These are phyloP conservation scores for Pyrenochaeta sp. DNA, from an alignment of 2,329 filamentous ascomycete species.

Conservation along the genomic window DNA sequence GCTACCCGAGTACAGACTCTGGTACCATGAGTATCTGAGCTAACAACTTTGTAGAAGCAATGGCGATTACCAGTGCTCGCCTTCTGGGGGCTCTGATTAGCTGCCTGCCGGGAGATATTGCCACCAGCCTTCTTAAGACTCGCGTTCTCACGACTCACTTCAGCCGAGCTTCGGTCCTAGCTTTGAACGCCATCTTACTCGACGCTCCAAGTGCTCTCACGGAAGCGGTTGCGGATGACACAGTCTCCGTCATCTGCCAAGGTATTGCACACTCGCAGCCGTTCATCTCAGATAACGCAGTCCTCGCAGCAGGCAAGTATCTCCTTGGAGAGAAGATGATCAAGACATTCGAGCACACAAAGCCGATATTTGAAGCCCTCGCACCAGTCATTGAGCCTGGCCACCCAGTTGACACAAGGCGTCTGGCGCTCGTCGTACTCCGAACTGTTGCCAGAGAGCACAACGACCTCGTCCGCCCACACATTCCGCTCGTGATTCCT, in stretches of 20 bases:
- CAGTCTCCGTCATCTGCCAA: conserved; percentile 78
- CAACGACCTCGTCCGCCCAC: conserved; percentile 81
- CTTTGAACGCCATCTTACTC: conserved; percentile 85
- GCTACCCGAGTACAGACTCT: conserved; percentile 5
- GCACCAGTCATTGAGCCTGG: conserved; percentile 79
- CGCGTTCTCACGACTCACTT: conserved; percentile 81
- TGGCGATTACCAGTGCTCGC: conserved; percentile 89
- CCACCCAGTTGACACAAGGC: conserved; percentile 80
- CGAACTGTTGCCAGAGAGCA: conserved; percentile 84
- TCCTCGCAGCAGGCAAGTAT: conserved; percentile 91
- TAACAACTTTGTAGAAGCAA: conserved; percentile 59
- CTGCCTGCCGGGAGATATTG: conserved; percentile 78
- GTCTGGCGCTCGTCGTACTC: conserved; percentile 84
- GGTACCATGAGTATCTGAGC: neutral
- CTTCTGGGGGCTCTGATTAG: conserved; percentile 89
- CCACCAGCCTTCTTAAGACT: conserved; percentile 67
- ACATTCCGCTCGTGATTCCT: conserved; percentile 80
- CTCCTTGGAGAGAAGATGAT: conserved; percentile 72
- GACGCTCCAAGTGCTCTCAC: conserved; percentile 78
- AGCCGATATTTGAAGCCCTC: conserved; percentile 81
- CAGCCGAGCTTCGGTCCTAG: conserved; percentile 80
- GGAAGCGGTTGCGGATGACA: conserved; percentile 74
- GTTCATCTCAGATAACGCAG: conserved; percentile 87
- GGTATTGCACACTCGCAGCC: conserved; percentile 77
- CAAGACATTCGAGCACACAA: conserved; percentile 78